Evolutionary conservation across 2,329 filamentous ascomycete species (phyloP).

Genomic region (Cladophialophora yegresii): DNA sequence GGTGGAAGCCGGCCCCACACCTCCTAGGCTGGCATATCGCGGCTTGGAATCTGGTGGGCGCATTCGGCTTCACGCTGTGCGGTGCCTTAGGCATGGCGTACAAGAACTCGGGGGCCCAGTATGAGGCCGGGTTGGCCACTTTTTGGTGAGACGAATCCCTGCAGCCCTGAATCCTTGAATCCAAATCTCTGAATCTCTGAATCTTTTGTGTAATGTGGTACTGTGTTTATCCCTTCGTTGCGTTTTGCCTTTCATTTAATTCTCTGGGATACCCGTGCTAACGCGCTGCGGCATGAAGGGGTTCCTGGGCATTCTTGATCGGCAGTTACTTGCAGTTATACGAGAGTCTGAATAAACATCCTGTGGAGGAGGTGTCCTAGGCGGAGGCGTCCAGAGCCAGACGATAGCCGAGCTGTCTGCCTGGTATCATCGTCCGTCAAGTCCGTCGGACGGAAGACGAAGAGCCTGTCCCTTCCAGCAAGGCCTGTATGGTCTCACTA

Average conservation of each 20-base stretch:
- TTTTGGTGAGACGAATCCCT: conserved; percentile 41
- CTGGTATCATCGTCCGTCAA: background rate
- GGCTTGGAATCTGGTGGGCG: conserved; percentile 65
- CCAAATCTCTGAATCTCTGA: too few relatives aligned
- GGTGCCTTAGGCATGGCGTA: conserved; percentile 57
- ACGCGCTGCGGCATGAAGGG: conserved; percentile 24
- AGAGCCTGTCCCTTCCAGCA: too few relatives aligned
- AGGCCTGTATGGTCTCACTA: background rate
- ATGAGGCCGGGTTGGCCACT: conserved; percentile 53
- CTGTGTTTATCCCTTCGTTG: background rate
- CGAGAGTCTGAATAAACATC: conserved; percentile 53
- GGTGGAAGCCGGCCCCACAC: conserved; percentile 60
- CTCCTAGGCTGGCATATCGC: conserved; percentile 69
- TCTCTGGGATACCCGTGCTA: background rate
- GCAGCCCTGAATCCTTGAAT: background rate
- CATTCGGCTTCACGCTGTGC: conserved; percentile 64
- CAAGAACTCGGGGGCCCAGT: conserved; percentile 46
- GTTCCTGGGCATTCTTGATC: conserved; percentile 47
- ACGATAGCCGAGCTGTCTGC: background rate
- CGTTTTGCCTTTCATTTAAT: background rate
- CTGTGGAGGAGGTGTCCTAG: conserved; percentile 42
- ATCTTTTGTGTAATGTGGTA: background rate
- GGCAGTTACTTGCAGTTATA: conserved; percentile 54
- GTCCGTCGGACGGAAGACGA: background rate
- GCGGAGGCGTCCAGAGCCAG: background rate